phyloP scores from a whole-genome alignment of 139 green algal genomes.

The Coelastrella sp. region DNA sequence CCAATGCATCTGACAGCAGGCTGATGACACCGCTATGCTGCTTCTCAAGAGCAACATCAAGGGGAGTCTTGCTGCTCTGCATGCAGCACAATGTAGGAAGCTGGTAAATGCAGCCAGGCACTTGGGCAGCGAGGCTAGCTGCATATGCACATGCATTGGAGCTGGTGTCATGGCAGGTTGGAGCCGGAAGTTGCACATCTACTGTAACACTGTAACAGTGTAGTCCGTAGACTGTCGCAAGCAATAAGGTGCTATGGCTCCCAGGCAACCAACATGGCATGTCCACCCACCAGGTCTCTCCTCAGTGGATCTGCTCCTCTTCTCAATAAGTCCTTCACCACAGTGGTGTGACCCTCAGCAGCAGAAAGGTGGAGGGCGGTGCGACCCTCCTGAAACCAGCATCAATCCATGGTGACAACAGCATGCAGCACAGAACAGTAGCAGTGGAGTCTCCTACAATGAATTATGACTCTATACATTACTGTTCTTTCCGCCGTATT shows the following conservation, averaged over 20 bases:
- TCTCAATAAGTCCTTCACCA: slow-evolving; percentile 61
- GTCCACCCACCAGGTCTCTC: slow-evolving; percentile 43
- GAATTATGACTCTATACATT: not conserved
- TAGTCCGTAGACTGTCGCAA: too few species aligned
- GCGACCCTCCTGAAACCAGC: slow-evolving; percentile 51
- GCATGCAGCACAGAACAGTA: too few species aligned
- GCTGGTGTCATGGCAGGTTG: too few species aligned
- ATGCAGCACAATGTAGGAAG: not conserved
- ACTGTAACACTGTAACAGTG: too few species aligned
- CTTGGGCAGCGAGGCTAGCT: not conserved
- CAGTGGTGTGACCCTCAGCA: slow-evolving; percentile 39
- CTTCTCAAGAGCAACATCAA: slow-evolving; percentile 28
- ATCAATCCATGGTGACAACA: too few species aligned
- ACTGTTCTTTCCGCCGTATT: too few species aligned
- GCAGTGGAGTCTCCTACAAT: too few species aligned
- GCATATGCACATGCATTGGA: not conserved
- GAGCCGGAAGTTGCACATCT: too few species aligned
- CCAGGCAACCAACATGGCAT: too few species aligned
- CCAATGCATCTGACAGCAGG: slow-evolving; percentile 29
- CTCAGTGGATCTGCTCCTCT: slow-evolving; percentile 12
- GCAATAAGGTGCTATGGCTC: too few species aligned
- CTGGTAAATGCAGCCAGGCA: too few species aligned
- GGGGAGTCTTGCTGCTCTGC: slow-evolving; percentile 22
- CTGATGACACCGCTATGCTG: not conserved
- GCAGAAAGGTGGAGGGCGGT: slow-evolving; percentile 67